Conservation (phyloP, 2,329 filamentous ascomycete species). For the Sarocladium kiliense region DNA sequence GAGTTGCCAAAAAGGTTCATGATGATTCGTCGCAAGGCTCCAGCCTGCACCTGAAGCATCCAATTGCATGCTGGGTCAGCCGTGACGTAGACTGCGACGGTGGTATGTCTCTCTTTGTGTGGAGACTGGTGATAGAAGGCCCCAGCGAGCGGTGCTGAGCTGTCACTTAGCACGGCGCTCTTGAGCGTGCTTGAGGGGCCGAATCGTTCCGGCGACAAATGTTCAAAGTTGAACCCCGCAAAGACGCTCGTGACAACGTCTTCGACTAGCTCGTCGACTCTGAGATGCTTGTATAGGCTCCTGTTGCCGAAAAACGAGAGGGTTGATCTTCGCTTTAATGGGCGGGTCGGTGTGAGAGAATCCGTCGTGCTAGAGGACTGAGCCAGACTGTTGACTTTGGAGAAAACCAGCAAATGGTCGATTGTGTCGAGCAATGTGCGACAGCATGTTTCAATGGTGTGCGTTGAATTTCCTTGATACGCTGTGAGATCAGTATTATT, state of each 20-base stretch:
- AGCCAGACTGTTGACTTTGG: slow-evolving; percentile 43
- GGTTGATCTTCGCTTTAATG: slow-evolving; percentile 10
- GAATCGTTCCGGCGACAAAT: slow-evolving; percentile 11
- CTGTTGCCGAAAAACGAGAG: slow-evolving; percentile 18
- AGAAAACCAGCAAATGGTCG: slow-evolving; percentile 48
- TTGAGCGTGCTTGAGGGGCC: background rate
- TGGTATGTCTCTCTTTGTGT: background rate
- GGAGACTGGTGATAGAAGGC: background rate
- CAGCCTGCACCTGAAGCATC: slow-evolving; percentile 49
- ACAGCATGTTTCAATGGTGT: slow-evolving; percentile 45
- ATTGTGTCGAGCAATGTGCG: slow-evolving; percentile 49
- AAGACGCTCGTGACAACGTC: slow-evolving; percentile 43
- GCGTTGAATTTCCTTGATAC: slow-evolving; percentile 40
- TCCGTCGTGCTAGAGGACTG: too few relatives aligned
- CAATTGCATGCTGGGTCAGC: slow-evolving; percentile 43
- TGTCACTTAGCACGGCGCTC: too few relatives aligned
- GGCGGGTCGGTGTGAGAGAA: too few relatives aligned
- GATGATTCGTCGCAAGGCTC: slow-evolving; percentile 46
- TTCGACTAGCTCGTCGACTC: slow-evolving; percentile 36
- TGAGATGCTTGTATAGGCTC: slow-evolving; percentile 19
- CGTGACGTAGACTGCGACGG: slow-evolving; percentile 43
- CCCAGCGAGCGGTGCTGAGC: too few relatives aligned
- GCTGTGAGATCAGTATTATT: slow-evolving; percentile 43
- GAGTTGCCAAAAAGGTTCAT: slow-evolving; percentile 61
- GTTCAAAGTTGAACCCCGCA: slow-evolving; percentile 37